Conservation (phyloP, 2,329 filamentous ascomycete species). For the Penicillium hesseltinei region DNA sequence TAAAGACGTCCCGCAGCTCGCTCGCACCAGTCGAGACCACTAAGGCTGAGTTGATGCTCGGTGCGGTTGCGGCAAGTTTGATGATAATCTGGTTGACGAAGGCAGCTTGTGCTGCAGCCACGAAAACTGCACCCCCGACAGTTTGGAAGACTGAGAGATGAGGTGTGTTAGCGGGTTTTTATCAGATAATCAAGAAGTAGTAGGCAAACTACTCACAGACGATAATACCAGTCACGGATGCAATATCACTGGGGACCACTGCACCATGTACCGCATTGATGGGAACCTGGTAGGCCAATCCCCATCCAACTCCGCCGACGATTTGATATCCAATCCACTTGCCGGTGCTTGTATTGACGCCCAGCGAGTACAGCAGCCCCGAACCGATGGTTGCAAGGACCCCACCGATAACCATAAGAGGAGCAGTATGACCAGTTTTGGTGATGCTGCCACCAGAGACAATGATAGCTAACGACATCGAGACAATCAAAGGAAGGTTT, state of each 20-base stretch:
- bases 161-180: not conserved
- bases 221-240: not conserved
- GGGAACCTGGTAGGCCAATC: conserved; percentile 24
- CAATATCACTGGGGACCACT: not conserved
- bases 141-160: conserved; percentile 5
- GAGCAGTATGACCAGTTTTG: conserved; percentile 25
- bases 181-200: not conserved
- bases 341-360: conserved; percentile 23
- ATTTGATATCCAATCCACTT: conserved; percentile 43
- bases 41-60: not conserved
- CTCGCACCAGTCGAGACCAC: not conserved
- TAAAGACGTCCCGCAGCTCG: not conserved
- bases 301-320: conserved; percentile 30
- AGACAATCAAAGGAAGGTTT: conserved; percentile 45
- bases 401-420: conserved; percentile 27
- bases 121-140: conserved; percentile 4
- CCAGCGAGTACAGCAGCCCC: conserved; percentile 37
- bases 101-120: conserved; percentile 10
- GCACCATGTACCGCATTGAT: conserved; percentile 21
- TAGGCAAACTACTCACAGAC: not conserved
- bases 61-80: not conserved
- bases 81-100: conserved; percentile 7
- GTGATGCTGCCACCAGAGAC: conserved; percentile 28
- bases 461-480: conserved; percentile 24
- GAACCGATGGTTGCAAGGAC: conserved; percentile 25